Evolutionary conservation across 108 stramenopile species (phyloP), one percentile per base, ranked within the genome.

Genomic region (Mediolabrus comicus): DNA sequence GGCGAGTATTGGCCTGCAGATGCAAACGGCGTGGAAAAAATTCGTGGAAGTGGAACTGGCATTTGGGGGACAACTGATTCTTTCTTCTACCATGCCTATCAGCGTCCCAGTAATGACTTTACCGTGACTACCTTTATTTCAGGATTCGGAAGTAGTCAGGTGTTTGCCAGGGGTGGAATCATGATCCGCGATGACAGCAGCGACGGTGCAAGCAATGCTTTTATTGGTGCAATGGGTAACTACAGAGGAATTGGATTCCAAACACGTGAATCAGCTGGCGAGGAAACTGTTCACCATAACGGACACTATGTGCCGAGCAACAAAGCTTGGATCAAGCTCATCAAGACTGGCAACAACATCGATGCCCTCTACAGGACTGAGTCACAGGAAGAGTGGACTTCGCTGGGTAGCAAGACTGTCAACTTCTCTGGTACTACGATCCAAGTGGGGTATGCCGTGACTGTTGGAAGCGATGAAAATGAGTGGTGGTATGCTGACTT

Each of bases 41-140:
- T 72, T 25, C 34, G 57, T 17, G 71, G 65, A 24, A 41, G 52
- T 25, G 71, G 71, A 27, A 59, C 65, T 31, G 71, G 67, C 33
- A 67, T 67, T 41, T 72, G 71, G 71, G 71, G 71, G 11, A 57
- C 29, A 22, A 29, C 17, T 16, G 71, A 72, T 59, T 67, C 65
- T 26, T 72, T 72, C 56, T 43, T 56, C 32, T 65, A 25, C 55
- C 10, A 49, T 52, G 25, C 26, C 14, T 24, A 70, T 14, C 34
- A 35, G 31, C n/a, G 35, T 41, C 22, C 24, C 28, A 41, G 14
- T n/a, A 31, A 24, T n/a, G 36, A 32, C 14, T 28, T 62, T 6
- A 38, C 61, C 22, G 31, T 75, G 27, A 59, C 51, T 14, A 26
- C 35, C 24, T 57, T 25, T 56, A 38, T 70, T 46, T 17, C 62